Base-by-base conservation (phyloP, 2,329 filamentous ascomycete species). In the Cercospora janseana region DNA sequence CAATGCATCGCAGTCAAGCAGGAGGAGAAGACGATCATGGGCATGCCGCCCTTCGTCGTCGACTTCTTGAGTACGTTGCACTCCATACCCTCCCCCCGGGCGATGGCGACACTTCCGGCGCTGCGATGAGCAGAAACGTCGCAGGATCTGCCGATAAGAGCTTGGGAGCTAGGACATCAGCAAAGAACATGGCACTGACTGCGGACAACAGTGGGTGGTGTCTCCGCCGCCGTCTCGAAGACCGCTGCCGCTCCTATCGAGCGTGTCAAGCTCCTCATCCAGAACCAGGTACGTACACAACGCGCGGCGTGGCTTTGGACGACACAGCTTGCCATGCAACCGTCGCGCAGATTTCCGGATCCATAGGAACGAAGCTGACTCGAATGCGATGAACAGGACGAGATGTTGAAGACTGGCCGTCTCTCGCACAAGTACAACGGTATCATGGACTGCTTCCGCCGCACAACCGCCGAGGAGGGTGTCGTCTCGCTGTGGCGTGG, bases 201-300 rank as follows among this genome's bases (percentile, higher is more conserved):
- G 48, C 54, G 62, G 66, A 65, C 62, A 67, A 71, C 68, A 95
- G 90, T 98, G 93, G 93, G 93, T 87, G 93, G 93, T 96, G 87
- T 98, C 68, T 96, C 93, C 73, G 93, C 93, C 78, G 93, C 93
- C 78, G 91, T 98, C 86, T 98, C 93, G 75, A 98, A 98, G 90
- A 98, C 93, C 67, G 93, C 93, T 72, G 93, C 93, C 74, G 93
- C 93, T 79, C 93, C 93, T 79, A 98, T 98, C 70, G 93, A 98
- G 91, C 93, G 93, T 90, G 87, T 98, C 80, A 98, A 98, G 91
- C 93, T 98, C 74, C 88, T 98, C 73, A 94, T 98, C 81, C 93
- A 98, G 85, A 98, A 98, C 83, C 93, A 98, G 87, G 91, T 95
- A 84, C 65, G 89, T 81, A 23, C 12, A 23, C 16, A 46, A 8